phyloP scores from a whole-genome alignment of 2,329 filamentous ascomycete species.

The Spiromastix sp. region DNA sequence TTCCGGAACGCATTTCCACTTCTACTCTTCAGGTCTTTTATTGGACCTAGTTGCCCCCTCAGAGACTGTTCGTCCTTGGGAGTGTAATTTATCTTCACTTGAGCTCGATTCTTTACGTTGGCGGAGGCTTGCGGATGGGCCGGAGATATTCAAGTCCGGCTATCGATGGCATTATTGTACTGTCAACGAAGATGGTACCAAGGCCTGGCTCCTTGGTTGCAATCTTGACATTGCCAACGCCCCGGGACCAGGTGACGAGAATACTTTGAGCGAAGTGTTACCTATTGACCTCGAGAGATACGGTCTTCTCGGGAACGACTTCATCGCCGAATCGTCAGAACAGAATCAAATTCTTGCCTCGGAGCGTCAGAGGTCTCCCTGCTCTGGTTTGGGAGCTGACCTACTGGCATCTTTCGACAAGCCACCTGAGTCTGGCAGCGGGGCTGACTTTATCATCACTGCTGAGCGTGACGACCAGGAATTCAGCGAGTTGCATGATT shows the following conservation, averaged over 20 bases:
- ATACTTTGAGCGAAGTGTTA: constrained; percentile 89
- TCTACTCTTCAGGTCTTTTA: constrained; percentile 84
- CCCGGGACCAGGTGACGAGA: constrained; percentile 63
- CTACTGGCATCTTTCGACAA: constrained; percentile 80
- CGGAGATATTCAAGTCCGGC: constrained; percentile 82
- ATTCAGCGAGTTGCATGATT: constrained; percentile 53
- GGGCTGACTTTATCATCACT: constrained; percentile 84
- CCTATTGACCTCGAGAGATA: constrained; percentile 87
- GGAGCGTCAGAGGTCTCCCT: constrained; percentile 42
- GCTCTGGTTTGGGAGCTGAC: constrained; percentile 67
- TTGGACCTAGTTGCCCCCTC: constrained; percentile 92
- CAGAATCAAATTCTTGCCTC: constrained; percentile 39
- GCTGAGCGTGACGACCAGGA: constrained; percentile 61
- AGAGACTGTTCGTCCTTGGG: constrained; percentile 71
- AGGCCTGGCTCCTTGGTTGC: constrained; percentile 93
- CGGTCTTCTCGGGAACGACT: constrained; percentile 74
- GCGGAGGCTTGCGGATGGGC: constrained; percentile 90
- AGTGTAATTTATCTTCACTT: constrained; percentile 82
- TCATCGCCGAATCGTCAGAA: constrained; percentile 45
- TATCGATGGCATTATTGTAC: constrained; percentile 98
- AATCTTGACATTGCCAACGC: constrained; percentile 63
- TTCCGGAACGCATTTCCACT: constrained; percentile 87
- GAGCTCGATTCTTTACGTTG: constrained; percentile 81
- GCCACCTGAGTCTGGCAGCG: constrained; percentile 71
- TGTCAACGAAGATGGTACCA: constrained; percentile 88